phyloP scores from a whole-genome alignment of 2,329 filamentous ascomycete species.

The Eutypa lata region DNA sequence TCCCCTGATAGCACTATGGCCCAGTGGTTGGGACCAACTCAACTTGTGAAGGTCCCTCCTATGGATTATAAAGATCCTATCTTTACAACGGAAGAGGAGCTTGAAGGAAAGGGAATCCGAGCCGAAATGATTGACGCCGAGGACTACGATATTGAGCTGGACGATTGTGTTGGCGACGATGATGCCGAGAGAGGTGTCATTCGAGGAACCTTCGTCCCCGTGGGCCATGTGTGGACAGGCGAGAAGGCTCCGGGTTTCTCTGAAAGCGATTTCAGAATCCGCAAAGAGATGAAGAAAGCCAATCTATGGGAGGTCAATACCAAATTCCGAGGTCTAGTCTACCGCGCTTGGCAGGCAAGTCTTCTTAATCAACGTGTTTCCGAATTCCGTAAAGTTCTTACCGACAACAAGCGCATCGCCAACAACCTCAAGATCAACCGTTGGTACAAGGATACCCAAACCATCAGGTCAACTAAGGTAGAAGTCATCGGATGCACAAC shows the following conservation, averaged over 20 bases:
- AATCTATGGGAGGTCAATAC: constrained; percentile 61
- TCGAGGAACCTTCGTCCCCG: constrained; percentile 38
- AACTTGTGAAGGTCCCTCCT: constrained; percentile 33
- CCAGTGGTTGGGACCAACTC: constrained; percentile 53
- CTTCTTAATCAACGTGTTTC: constrained; percentile 46
- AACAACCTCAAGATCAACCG: constrained; percentile 52
- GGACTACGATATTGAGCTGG: constrained; percentile 42
- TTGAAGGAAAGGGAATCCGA: constrained; percentile 37
- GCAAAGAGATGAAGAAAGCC: constrained; percentile 32
- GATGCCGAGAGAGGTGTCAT: constrained; percentile 37
- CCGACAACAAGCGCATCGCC: constrained; percentile 47
- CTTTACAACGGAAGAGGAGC: constrained; percentile 40
- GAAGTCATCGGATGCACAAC: constrained; percentile 67
- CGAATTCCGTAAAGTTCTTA: constrained; percentile 47
- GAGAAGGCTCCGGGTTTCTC: constrained; percentile 20
- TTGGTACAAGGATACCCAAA: constrained; percentile 54
- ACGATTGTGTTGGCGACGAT: constrained; percentile 31
- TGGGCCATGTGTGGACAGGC: constrained; percentile 41
- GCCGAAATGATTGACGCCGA: constrained; percentile 41
- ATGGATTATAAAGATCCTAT: constrained; percentile 19
- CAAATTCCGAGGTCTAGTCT: constrained; percentile 59
- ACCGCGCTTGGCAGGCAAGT: constrained; percentile 58
- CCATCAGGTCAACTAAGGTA: constrained; percentile 34
- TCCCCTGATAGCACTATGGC: constrained; percentile 36
- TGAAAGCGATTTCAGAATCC: constrained; percentile 28